Conservation (phyloP, 768 basidiomycete species). For the Kondoa subrosea region DNA sequence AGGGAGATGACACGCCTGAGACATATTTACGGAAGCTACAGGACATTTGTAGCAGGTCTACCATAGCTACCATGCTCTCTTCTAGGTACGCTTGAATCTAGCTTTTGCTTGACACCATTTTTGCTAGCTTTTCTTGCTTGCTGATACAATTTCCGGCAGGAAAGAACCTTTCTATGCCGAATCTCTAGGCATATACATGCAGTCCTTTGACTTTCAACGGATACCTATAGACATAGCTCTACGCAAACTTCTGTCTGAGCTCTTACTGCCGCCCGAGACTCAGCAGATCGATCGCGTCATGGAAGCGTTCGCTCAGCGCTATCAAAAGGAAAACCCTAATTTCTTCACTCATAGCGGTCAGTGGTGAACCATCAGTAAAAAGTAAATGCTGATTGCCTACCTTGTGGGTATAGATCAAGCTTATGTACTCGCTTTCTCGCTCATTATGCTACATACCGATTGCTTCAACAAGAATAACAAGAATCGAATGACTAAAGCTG, state of each 20-base stretch:
- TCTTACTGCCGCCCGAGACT: slow-evolving; percentile 81
- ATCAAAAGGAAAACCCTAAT: slow-evolving; percentile 62
- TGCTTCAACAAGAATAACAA: slow-evolving; percentile 96
- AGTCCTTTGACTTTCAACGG: slow-evolving; percentile 53
- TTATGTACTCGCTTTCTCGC: slow-evolving; percentile 87
- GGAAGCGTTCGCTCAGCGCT: slow-evolving; percentile 78
- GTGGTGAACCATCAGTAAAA: slow-evolving; percentile 90
- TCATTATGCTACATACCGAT: slow-evolving; percentile 93
- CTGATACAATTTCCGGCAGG: no score
- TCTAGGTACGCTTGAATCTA: no score
- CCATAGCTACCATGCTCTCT: slow-evolving; percentile 12
- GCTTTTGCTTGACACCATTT: no score
- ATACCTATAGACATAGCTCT: slow-evolving; percentile 83
- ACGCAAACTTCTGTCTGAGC: slow-evolving; percentile 73
- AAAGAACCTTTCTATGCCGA: slow-evolving; percentile 51
- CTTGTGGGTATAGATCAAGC: slow-evolving; percentile 52
- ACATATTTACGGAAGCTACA: slow-evolving; percentile 5
- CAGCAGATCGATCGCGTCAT: slow-evolving; percentile 97
- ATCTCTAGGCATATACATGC: slow-evolving; percentile 56
- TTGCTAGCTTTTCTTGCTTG: neutral
- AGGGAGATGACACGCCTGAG: slow-evolving; percentile 10
- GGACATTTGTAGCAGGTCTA: neutral
- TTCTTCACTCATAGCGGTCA: slow-evolving; percentile 62
- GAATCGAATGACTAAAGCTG: slow-evolving; percentile 87
- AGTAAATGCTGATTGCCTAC: slow-evolving; percentile 67